Evolutionary conservation across 305 asterid genomes (phyloP).

Genomic region (Andrographis paniculata): DNA sequence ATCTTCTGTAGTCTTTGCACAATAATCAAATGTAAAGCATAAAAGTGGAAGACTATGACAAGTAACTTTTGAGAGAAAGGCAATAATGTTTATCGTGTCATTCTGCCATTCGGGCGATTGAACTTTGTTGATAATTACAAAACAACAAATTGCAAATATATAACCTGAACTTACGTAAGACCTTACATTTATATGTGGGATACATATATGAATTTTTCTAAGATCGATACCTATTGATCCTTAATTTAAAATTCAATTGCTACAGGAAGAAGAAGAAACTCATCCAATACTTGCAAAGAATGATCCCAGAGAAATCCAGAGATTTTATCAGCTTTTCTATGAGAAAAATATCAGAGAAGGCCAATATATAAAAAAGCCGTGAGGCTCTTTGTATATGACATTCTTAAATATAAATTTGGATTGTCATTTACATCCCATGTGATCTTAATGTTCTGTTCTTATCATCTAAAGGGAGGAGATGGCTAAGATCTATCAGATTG

Average conservation of each 20-base stretch:
- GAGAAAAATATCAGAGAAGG: conserved; percentile 77
- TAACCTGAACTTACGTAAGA: too few relatives aligned
- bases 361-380: conserved; percentile 84
- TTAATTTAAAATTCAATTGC: conserved; percentile 23
- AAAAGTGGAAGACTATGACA: too few relatives aligned
- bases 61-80: too few relatives aligned
- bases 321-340: conserved; percentile 63
- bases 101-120: too few relatives aligned
- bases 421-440: conserved; percentile 6
- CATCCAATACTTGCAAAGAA: conserved; percentile 34
- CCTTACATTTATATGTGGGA: too few relatives aligned
- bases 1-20: too few relatives aligned
- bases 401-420: conserved; percentile 2
- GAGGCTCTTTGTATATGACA: conserved; percentile 24
- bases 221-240: background rate
- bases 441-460: conserved; percentile 12
- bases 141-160: too few relatives aligned
- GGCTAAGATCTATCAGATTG: conserved; percentile 90
- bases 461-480: conserved; percentile 71
- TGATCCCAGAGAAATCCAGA: conserved; percentile 74
- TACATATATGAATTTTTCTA: background rate
- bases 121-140: too few relatives aligned
- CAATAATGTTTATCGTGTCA: too few relatives aligned
- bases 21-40: too few relatives aligned
- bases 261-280: conserved; percentile 72